phyloP scores from a whole-genome alignment of 2,329 filamentous ascomycete species.

The Knufia petricola region DNA sequence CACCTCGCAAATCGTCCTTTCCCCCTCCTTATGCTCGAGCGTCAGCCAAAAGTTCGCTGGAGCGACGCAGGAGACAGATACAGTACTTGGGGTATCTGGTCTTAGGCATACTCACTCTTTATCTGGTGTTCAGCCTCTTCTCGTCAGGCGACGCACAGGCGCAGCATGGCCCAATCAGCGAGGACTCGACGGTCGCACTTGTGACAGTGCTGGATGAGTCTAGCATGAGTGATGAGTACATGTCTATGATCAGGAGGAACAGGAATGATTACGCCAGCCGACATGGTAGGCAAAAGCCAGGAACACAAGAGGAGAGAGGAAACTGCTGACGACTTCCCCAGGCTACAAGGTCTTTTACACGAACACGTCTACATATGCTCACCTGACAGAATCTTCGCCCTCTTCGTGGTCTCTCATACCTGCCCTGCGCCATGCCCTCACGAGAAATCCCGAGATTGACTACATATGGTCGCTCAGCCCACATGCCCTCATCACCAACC shows the following conservation, averaged over 20 bases:
- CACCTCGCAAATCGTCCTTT: slow-evolving; percentile 72
- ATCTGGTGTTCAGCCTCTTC: slow-evolving; percentile 50
- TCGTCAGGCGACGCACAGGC: slow-evolving; percentile 27
- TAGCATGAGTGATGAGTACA: slow-evolving; percentile 55
- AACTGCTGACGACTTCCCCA: slow-evolving; percentile 29
- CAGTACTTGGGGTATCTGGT: slow-evolving; percentile 49
- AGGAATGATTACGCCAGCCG: slow-evolving; percentile 71
- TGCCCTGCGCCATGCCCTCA: slow-evolving; percentile 79
- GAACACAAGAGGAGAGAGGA: slow-evolving; percentile 8
- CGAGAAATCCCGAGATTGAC: slow-evolving; percentile 62
- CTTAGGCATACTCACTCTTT: slow-evolving; percentile 46
- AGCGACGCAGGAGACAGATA: slow-evolving; percentile 51
- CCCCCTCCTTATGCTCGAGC: slow-evolving; percentile 58
- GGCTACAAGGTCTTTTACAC: slow-evolving; percentile 82
- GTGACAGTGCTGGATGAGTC: slow-evolving; percentile 73
- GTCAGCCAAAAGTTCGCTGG: slow-evolving; percentile 26
- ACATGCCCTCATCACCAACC: slow-evolving; percentile 82
- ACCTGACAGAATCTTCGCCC: slow-evolving; percentile 33
- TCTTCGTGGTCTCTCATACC: slow-evolving; percentile 58
- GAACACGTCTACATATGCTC: slow-evolving; percentile 44
- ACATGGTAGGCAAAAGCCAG: slow-evolving; percentile 57
- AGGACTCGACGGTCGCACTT: slow-evolving; percentile 55
- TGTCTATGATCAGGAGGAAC: slow-evolving; percentile 69
- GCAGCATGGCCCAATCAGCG: slow-evolving; percentile 29
- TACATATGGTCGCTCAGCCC: slow-evolving; percentile 85